These are phyloP conservation scores for Letharia lupina DNA, from an alignment of 495 filamentous ascomycete species.

Conservation along the genomic window DNA sequence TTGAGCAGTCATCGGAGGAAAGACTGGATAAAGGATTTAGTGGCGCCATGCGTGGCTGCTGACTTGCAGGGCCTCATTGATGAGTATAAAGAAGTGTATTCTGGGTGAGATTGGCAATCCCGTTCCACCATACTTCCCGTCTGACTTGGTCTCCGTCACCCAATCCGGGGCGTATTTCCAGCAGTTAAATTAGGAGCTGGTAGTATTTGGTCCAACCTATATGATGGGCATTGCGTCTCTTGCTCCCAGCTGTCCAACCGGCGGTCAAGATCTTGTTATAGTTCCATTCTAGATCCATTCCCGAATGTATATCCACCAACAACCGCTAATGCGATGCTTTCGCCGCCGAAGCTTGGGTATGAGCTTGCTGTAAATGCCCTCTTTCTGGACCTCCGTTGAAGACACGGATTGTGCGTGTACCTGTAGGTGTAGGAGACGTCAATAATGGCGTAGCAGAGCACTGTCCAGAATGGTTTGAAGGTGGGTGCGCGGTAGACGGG, in stretches of 20 bases:
- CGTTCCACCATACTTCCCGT: too few species aligned
- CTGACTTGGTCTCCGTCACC: too few species aligned
- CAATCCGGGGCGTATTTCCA: too few species aligned
- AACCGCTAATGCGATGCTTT: conserved; percentile 11
- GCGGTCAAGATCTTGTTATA: conserved; percentile 31
- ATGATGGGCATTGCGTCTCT: conserved; percentile 29
- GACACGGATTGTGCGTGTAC: conserved; percentile 26
- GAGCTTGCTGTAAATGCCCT: background rate
- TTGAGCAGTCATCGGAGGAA: too few species aligned
- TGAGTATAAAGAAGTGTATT: too few species aligned
- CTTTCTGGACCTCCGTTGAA: conserved; percentile 17
- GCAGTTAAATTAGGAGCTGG: too few species aligned
- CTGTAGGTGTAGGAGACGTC: conserved; percentile 23
- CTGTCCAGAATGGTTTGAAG: conserved; percentile 31
- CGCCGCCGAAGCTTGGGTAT: background rate
- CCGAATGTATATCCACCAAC: conserved; percentile 32
- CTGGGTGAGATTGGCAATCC: too few species aligned
- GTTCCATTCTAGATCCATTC: conserved; percentile 29
- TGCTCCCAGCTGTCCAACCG: conserved; percentile 29
- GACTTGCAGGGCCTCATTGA: too few species aligned
- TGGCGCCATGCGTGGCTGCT: too few species aligned
- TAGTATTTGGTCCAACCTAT: background rate
- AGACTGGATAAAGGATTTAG: too few species aligned
- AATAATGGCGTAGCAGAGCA: conserved; percentile 29
- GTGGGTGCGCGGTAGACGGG: conserved; percentile 26